Percentiles rank a stretch among this genome's conserved stretches.
Conservation (phyloP, 805 yeast genomes). For the Lachancea quebecensis region DNA sequence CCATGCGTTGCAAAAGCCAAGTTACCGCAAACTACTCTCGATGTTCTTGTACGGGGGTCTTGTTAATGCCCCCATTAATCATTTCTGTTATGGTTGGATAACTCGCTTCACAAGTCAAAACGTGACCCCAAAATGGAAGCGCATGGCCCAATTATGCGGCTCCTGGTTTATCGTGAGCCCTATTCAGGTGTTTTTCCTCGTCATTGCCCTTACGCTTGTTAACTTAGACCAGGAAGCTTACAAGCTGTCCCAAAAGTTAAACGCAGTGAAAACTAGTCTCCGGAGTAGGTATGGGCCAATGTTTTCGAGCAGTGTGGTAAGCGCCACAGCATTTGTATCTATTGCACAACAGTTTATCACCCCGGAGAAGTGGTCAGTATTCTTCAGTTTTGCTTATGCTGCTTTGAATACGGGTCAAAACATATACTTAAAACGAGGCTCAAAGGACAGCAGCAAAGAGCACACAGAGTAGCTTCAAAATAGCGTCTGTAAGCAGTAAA, state of each 20-base stretch:
- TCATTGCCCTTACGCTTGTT: constrained; percentile 15
- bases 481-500: no score
- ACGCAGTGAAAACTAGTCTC: constrained; percentile 6
- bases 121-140: constrained; percentile 10
- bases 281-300: constrained; percentile 10
- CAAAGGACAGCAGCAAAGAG: neutral
- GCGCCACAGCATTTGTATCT: constrained; percentile 17
- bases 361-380: constrained; percentile 22
- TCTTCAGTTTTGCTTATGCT: constrained; percentile 22
- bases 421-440: constrained; percentile 14
- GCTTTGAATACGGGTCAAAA: constrained; percentile 19
- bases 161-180: constrained; percentile 19
- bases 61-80: constrained; percentile 22
- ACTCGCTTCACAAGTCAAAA: constrained; percentile 10
- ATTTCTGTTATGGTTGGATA: constrained; percentile 17
- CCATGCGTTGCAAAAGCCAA: constrained; percentile 5
- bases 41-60: constrained; percentile 21
- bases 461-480: neutral
- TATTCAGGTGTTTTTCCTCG: constrained; percentile 16
- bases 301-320: constrained; percentile 16
- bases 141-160: constrained; percentile 15
- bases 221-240: constrained; percentile 6
- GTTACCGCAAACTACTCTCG: constrained; percentile 10
- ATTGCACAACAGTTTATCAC: constrained; percentile 17
- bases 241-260: neutral